Conservation (phyloP, 495 filamentous ascomycete species). For the Penicillium daleae region DNA sequence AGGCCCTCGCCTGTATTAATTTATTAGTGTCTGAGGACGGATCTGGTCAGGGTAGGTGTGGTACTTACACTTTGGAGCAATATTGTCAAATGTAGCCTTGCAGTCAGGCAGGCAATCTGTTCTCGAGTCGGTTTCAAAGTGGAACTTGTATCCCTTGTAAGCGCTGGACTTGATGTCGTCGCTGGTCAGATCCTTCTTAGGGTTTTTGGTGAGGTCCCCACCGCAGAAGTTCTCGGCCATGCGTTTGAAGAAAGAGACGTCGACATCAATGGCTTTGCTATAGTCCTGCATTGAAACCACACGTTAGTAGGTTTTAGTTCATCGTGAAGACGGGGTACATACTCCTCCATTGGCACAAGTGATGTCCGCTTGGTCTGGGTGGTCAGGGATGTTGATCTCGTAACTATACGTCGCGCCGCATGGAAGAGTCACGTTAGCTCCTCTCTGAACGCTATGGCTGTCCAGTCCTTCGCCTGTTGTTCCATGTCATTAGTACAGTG, state of each 20-base stretch:
- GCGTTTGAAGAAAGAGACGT: not conserved
- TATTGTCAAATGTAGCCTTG: not conserved
- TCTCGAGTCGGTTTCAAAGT: not conserved
- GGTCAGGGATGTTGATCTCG: not conserved
- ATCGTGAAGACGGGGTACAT: not conserved
- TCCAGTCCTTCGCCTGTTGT: not conserved
- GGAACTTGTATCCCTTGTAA: not conserved
- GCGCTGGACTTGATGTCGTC: not conserved
- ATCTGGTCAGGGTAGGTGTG: too few species aligned
- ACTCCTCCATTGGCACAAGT: not conserved
- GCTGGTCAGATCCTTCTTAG: not conserved
- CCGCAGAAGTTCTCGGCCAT: not conserved
- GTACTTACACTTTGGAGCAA: not conserved
- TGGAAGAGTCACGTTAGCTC: not conserved
- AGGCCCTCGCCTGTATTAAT: not conserved
- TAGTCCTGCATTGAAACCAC: not conserved
- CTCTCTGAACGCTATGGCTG: not conserved
- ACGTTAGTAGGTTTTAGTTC: not conserved
- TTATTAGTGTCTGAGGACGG: not conserved
- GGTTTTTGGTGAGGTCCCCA: not conserved
- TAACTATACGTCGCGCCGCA: not conserved
- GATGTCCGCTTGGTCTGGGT: not conserved
- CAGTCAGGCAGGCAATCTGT: not conserved
- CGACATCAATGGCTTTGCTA: not conserved
- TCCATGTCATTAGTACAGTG: not conserved